Percentiles rank a stretch among this genome's conserved stretches.
These are phyloP conservation scores for Hemileccinum rubropunctum DNA, from an alignment of 768 basidiomycete genomes.

Conservation along the genomic window DNA sequence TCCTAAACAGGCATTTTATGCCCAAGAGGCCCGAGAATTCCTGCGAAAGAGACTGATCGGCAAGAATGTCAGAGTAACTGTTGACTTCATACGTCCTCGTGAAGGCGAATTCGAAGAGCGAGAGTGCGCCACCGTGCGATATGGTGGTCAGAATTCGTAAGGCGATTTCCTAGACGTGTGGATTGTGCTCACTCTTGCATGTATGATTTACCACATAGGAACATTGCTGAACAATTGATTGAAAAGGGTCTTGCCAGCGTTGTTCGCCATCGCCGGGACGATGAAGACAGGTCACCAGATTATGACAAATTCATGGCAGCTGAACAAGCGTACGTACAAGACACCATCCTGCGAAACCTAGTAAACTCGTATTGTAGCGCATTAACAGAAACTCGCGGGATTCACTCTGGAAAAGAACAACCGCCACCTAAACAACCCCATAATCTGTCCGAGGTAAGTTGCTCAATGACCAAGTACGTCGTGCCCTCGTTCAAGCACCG, in stretches of 20 bases:
- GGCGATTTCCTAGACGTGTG: constrained; percentile 19
- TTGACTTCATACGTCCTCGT: constrained; percentile 88
- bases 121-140: constrained; percentile 87
- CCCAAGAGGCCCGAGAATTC: constrained; percentile 91
- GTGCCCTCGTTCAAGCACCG: not conserved
- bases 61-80: constrained; percentile 74
- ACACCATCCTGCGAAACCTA: not conserved
- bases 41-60: constrained; percentile 90
- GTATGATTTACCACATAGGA: constrained; percentile 43
- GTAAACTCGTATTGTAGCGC: constrained; percentile 50
- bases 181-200: not conserved
- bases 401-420: constrained; percentile 91
- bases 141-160: constrained; percentile 77
- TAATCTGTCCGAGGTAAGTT: constrained; percentile 85
- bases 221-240: constrained; percentile 88
- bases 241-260: constrained; percentile 91
- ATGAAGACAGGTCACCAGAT: constrained; percentile 94
- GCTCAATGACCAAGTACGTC: not conserved
- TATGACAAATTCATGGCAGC: constrained; percentile 95
- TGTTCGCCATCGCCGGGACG: constrained; percentile 90
- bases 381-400: constrained; percentile 69
- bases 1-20: constrained; percentile 81
- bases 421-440: constrained; percentile 75
- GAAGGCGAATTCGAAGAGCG: constrained; percentile 95
- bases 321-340: constrained; percentile 78